Base-by-base conservation (phyloP, 805 yeast species). In the Komagataella mondaviorum region DNA sequence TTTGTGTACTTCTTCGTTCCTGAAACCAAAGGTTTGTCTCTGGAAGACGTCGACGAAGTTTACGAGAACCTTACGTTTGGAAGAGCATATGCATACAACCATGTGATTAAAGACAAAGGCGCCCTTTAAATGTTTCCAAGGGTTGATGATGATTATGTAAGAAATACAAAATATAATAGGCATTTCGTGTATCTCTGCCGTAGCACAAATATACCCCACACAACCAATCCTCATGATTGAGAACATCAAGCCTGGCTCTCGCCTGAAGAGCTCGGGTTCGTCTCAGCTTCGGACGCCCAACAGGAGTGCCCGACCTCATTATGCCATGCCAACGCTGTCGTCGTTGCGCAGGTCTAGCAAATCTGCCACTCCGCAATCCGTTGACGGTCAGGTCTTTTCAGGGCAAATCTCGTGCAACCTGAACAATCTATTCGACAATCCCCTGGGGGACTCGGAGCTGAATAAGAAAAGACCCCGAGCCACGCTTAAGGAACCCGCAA, bases 31-130 rank as follows among this genome's bases (percentile, higher is more conserved):
- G 84, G 85, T 54, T 73, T 80, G 59, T 67, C 80, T 23, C 74
- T 83, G 62, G 88, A 83, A 64, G 83, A 83, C 63, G 78, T 83
- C 57, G 86, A 79, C 62, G 78, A 74, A 59, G 62, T 83, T 63
- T 83, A 80, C 36, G 52, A 22, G 36, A 23, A 30, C 39, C 39
- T 30, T 30, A 30, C 39, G 6, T 30, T 30, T 14, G 39, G 39
- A 30, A 30, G 39, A 30, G 39, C 39, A 30, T 30, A 30, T 30
- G 39, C 39, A 30, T 30, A 30, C 39, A 30, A 14, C n/a, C 39
- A 30, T 5, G 14, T 14, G 39, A 30, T 30, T 30, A 30, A 10
- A 30, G 39, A 30, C 39, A 30, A 30, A 14, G 39, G 39, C 39
- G 39, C 39, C 39, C 39, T 30, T 10, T 30, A 30, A 30, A 12